Percentiles rank a stretch among this genome's conserved stretches.
phyloP scores from a whole-genome alignment of 2,329 filamentous ascomycete genomes.

The Colletotrichum somersetense region DNA sequence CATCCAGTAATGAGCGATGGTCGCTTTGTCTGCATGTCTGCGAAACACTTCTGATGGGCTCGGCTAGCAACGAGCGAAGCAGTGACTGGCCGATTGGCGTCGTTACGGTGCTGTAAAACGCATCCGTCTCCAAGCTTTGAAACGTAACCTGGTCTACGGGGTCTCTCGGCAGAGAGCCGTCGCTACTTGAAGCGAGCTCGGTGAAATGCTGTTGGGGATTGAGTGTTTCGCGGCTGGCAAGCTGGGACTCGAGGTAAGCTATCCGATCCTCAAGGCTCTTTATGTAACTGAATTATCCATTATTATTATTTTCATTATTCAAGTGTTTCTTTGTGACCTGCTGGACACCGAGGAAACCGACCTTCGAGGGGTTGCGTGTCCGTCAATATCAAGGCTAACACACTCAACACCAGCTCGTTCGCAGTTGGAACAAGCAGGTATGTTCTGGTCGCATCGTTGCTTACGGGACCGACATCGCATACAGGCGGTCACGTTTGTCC shows the following conservation, averaged over 20 bases:
- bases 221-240: slow-evolving; percentile 10
- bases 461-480: slow-evolving; percentile 41
- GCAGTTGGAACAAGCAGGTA: slow-evolving; percentile 40
- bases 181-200: not conserved
- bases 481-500: slow-evolving; percentile 43
- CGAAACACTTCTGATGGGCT: slow-evolving; percentile 22
- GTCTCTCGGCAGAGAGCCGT: not conserved
- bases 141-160: slow-evolving; percentile 8
- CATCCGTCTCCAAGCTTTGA: not conserved
- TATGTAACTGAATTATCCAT: slow-evolving; percentile 44
- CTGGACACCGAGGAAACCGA: not conserved
- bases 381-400: slow-evolving; percentile 40
- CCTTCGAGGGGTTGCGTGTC: slow-evolving; percentile 39
- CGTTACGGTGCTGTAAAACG: slow-evolving; percentile 3
- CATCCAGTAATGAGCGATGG: slow-evolving; percentile 39
- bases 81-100: slow-evolving; percentile 27
- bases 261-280: slow-evolving; percentile 46
- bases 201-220: not conserved
- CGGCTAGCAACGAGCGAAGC: slow-evolving; percentile 28
- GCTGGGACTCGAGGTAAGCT: slow-evolving; percentile 44
- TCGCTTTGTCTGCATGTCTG: slow-evolving; percentile 7
- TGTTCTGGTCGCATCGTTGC: slow-evolving; percentile 41
- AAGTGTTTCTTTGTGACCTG: not conserved
- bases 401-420: slow-evolving; percentile 34
- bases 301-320: not conserved